Conservation (phyloP, 2,329 filamentous ascomycete genomes). For the Aspergillus neoniger region DNA sequence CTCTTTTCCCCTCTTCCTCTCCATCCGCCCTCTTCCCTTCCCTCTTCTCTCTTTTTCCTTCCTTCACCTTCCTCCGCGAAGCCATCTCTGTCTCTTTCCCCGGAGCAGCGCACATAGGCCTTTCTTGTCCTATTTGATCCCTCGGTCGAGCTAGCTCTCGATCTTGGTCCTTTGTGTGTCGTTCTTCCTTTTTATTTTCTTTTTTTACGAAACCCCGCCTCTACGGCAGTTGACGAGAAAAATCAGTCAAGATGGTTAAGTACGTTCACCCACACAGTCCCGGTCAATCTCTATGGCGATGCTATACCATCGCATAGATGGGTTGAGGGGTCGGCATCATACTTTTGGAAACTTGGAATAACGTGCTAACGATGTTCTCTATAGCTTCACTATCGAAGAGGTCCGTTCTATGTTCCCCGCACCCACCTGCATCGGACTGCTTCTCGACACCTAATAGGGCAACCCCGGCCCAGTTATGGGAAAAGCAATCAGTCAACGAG, state of each 20-base stretch:
- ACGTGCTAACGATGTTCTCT: conserved; percentile 34
- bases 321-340: too few relatives aligned
- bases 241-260: conserved; percentile 99
- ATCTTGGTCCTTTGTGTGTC: conserved; percentile 45
- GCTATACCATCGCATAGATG: too few relatives aligned
- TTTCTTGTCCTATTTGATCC: conserved; percentile 32
- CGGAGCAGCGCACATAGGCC: conserved; percentile 45
- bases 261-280: conserved; percentile 60
- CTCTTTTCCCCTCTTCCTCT: conserved; percentile 28
- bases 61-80: conserved; percentile 33
- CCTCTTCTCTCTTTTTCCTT: conserved; percentile 33
- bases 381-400: conserved; percentile 96
- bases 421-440: background rate
- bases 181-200: conserved; percentile 32
- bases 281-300: too few relatives aligned
- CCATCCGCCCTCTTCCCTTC: conserved; percentile 30
- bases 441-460: background rate
- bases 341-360: background rate
- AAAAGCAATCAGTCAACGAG: too few relatives aligned
- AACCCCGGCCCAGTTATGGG: background rate
- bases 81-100: conserved; percentile 29
- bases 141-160: conserved; percentile 48
- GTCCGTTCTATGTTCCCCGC: conserved; percentile 47
- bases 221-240: conserved; percentile 40
- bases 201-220: conserved; percentile 42